Conservation (phyloP, 441 rosid species). For the Gossypium gossypioides region DNA sequence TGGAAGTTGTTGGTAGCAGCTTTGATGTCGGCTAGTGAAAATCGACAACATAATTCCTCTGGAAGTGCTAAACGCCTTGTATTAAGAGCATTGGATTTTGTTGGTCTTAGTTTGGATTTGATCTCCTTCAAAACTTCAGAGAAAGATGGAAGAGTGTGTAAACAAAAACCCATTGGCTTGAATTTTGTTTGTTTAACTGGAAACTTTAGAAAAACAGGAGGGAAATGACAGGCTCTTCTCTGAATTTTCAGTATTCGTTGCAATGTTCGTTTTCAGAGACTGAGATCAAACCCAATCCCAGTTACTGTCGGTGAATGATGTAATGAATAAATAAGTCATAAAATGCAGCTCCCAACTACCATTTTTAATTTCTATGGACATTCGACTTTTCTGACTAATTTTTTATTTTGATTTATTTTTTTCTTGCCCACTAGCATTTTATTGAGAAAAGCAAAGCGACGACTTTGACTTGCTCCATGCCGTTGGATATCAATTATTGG, state of each 20-base stretch:
- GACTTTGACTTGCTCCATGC: not conserved
- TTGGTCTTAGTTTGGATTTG: no score
- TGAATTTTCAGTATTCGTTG: not conserved
- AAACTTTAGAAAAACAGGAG: not conserved
- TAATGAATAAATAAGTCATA: not conserved
- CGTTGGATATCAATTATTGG: not conserved
- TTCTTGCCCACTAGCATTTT: not conserved
- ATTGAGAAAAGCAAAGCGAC: not conserved
- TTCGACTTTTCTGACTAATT: not conserved
- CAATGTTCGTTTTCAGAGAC: no score
- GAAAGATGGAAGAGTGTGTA: no score
- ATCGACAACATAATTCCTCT: constrained; percentile 7
- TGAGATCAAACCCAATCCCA: no score
- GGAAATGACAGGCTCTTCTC: not conserved
- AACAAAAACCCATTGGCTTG: not conserved
- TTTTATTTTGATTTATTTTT: not conserved
- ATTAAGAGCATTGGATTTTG: no score
- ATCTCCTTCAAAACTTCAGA: no score
- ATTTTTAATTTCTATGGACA: not conserved
- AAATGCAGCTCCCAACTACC: not conserved
- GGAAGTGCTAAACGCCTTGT: not conserved
- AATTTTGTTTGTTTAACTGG: not conserved
- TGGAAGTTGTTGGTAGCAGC: constrained; percentile 27
- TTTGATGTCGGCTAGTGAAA: constrained; percentile 23
- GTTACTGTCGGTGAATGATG: no score